phyloP scores from a whole-genome alignment of 371 early-diverging fungal genomes.

The Sporodiniella umbellata region DNA sequence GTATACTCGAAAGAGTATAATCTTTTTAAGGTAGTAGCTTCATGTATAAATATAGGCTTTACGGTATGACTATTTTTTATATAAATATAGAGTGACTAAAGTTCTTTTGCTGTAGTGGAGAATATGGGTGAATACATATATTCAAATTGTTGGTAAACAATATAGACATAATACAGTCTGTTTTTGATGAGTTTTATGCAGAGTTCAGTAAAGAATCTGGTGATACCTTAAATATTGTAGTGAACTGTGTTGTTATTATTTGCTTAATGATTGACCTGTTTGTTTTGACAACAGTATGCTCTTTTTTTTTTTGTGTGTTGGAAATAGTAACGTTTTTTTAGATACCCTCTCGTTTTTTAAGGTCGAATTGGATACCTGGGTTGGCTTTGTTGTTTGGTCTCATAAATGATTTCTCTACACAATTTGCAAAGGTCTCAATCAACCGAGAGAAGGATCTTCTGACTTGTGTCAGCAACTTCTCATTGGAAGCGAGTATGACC shows the following conservation, averaged over 20 bases:
- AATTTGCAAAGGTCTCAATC: background rate
- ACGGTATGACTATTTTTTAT: too few relatives aligned
- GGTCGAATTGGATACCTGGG: background rate
- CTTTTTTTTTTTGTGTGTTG: background rate
- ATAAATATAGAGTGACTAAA: too few relatives aligned
- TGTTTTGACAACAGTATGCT: background rate
- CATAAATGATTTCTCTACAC: background rate
- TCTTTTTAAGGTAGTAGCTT: background rate
- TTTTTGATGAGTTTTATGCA: too few relatives aligned
- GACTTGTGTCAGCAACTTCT: background rate
- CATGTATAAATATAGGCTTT: background rate
- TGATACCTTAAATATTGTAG: background rate
- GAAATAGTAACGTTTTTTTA: background rate
- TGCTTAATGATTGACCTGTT: background rate
- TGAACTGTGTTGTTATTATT: background rate
- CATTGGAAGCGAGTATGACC: background rate
- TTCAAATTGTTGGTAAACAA: too few relatives aligned
- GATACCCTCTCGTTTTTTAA: background rate
- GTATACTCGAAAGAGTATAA: background rate
- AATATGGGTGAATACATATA: too few relatives aligned
- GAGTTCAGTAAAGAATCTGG: too few relatives aligned
- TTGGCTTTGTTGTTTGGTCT: background rate
- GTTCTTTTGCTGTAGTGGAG: too few relatives aligned
- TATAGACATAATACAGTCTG: too few relatives aligned
- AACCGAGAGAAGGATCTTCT: background rate